Percentiles rank a stretch among this genome's conserved stretches.
These are phyloP conservation scores for Penicillium subrubescens DNA, from an alignment of 495 filamentous ascomycete species.

Conservation along the genomic window DNA sequence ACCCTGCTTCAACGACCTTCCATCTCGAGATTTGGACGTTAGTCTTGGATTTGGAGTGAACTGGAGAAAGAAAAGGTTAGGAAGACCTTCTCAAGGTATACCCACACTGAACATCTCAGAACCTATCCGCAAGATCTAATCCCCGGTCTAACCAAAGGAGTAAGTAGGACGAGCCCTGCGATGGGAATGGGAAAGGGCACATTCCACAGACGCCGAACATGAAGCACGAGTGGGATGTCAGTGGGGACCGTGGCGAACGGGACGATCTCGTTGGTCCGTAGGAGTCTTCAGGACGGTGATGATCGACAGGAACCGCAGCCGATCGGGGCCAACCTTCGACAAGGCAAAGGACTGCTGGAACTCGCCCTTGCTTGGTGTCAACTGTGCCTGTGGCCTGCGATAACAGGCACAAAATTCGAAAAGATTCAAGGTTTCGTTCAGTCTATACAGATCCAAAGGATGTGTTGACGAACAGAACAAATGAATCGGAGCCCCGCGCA, in stretches of 20 bases:
- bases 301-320: constrained; percentile 31
- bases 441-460: not conserved
- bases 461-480: not conserved
- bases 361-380: constrained; percentile 26
- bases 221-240: not conserved
- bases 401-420: not conserved
- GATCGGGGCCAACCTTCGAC: constrained; percentile 9
- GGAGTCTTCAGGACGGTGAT: not conserved
- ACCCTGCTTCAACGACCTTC: not conserved
- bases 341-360: not conserved
- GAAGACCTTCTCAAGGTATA: not conserved
- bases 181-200: constrained; percentile 24
- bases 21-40: not conserved
- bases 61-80: not conserved
- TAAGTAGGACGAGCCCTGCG: not conserved
- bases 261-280: constrained; percentile 13
- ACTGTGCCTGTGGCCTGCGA: not conserved
- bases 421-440: not conserved
- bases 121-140: not conserved
- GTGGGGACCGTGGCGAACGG: not conserved
- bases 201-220: constrained; percentile 5
- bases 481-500: not conserved
- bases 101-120: not conserved
- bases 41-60: not conserved
- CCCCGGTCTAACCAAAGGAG: not conserved